phyloP scores from a whole-genome alignment of 805 yeast genomes.

The Suhomyces sp. region DNA sequence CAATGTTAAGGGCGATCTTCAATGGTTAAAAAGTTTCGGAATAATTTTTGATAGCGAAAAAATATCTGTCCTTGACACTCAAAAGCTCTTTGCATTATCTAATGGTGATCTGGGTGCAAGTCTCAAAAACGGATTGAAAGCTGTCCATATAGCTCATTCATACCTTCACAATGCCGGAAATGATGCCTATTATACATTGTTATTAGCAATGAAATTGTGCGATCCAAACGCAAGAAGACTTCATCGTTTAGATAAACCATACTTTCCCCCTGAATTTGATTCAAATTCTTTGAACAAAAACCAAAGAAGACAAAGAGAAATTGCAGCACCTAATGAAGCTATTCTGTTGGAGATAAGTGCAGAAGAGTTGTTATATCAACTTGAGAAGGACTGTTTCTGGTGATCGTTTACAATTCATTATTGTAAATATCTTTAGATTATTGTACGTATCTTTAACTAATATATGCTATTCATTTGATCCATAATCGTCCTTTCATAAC shows the following conservation, averaged over 20 bases:
- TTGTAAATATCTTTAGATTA: too few species aligned
- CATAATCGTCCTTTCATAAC: conserved; percentile 28
- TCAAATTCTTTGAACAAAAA: not conserved
- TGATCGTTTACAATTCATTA: too few species aligned
- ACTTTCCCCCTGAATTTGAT: not conserved
- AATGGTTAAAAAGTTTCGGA: conserved; percentile 49
- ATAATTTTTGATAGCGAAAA: conserved; percentile 44
- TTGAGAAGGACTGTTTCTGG: too few species aligned
- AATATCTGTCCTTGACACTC: conserved; percentile 46
- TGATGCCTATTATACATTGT: conserved; percentile 63
- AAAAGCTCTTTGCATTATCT: conserved; percentile 39
- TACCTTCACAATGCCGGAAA: conserved; percentile 70
- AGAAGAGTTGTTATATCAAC: conserved; percentile 1
- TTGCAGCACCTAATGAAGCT: conserved; percentile 1
- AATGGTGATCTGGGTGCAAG: conserved; percentile 44
- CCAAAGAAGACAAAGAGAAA: not conserved
- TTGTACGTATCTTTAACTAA: conserved; percentile 9
- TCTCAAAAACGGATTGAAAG: conserved; percentile 46
- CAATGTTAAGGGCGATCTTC: conserved; percentile 52
- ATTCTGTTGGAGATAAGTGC: not conserved
- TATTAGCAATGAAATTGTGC: conserved; percentile 48
- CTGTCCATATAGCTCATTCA: conserved; percentile 54
- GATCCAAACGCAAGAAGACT: conserved; percentile 28
- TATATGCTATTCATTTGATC: conserved; percentile 31
- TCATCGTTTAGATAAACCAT: not conserved